Conservation (phyloP, 257 asterid genomes). For the Datura wrightii region DNA sequence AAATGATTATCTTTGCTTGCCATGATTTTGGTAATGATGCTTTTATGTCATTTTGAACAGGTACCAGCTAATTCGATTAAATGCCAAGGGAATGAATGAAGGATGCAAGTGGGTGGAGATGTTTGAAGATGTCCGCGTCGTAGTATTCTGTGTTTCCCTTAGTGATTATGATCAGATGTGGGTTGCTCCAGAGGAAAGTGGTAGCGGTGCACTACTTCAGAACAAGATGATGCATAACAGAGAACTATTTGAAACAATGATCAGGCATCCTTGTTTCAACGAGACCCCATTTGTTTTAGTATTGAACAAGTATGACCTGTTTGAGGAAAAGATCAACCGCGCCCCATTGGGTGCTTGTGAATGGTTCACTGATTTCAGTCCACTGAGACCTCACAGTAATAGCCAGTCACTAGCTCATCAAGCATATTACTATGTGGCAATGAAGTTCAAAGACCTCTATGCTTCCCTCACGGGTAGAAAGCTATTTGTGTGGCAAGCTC, state of each 20-base stretch:
- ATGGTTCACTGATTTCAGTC: constrained; percentile 85
- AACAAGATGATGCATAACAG: constrained; percentile 88
- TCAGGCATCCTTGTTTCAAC: constrained; percentile 75
- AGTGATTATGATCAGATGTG: constrained; percentile 81
- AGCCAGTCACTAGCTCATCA: constrained; percentile 82
- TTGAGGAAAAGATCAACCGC: constrained; percentile 77
- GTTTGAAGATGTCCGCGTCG: constrained; percentile 92
- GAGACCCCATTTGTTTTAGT: constrained; percentile 80
- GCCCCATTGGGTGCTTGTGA: constrained; percentile 71
- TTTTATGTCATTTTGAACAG: constrained; percentile 44
- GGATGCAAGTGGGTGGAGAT: constrained; percentile 98
- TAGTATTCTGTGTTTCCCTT: constrained; percentile 75
- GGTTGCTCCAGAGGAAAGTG: constrained; percentile 51
- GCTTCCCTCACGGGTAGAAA: constrained; percentile 68
- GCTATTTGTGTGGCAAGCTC: constrained; percentile 86
- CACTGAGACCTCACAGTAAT: constrained; percentile 67
- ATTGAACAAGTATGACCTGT: constrained; percentile 84
- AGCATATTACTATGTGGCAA: constrained; percentile 84
- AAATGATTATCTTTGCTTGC: background rate
- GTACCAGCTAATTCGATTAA: constrained; percentile 87
- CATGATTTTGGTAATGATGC: constrained; percentile 7
- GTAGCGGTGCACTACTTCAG: constrained; percentile 48
- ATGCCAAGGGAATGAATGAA: constrained; percentile 80
- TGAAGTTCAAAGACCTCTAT: constrained; percentile 91
- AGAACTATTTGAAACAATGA: constrained; percentile 74